Evolutionary conservation across 2,329 filamentous ascomycete species (phyloP), one percentile per base, ranked within the genome.

Genomic region (Fusarium metavorans): DNA sequence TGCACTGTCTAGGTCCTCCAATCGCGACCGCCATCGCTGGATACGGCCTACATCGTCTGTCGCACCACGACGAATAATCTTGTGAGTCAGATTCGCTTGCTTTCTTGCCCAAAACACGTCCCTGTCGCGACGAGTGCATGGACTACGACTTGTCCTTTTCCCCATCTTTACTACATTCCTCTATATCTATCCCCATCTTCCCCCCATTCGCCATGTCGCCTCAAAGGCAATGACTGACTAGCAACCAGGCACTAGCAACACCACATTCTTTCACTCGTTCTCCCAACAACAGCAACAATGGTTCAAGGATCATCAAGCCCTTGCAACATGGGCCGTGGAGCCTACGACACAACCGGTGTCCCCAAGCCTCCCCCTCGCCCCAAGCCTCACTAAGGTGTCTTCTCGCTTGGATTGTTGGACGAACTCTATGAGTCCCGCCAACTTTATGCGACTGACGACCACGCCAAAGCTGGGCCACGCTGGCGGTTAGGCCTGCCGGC

Each of bases 331-430:
- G 87, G 85, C 71, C 83, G 87, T 67, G 87, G 87, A 68, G 87
- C 86, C 73, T 88, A 88, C 77, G 87, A 88, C 75, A 87, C 85
- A 72, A 88, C 86, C 27, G 86, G 86, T 56, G 81, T 87, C 27
- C 81, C 83, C 67, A 88, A 88, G 81, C 87, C 86, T 66, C 83
- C 84, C 32, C 84, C 84, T 64, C 82, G 82, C 60, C 84, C 84
- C 61, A 83, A 84, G 79, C 83, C 83, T 65, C 81, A 76, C 77
- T 85, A 82, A 83, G 71, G 59, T 58, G 66, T 48, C 61, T 64
- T 68, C 52, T 70, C 74, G 60, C 68, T 69, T 66, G 74, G 57
- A 72, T 71, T 72, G 60, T 66, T 67, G 72, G 70, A 71, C 65
- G 72, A 76, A 74, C 68, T 70, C 68, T 69, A 73, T 41, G 57